phyloP scores from a whole-genome alignment of 495 filamentous ascomycete genomes.

The Penicillium lividum region DNA sequence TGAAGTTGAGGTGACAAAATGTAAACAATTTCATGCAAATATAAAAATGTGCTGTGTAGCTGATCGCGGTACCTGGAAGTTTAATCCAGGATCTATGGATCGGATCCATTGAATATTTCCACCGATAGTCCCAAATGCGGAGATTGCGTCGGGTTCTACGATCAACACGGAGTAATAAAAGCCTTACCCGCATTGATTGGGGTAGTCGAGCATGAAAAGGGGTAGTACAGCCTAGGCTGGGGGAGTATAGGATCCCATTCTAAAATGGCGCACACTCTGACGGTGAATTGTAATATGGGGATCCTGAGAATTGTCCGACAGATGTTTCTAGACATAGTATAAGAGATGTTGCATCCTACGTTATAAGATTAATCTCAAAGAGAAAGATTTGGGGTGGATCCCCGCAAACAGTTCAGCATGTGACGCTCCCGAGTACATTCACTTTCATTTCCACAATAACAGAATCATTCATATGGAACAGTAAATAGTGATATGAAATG shows the following conservation, averaged over 20 bases:
- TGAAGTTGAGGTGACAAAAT: too few relatives aligned
- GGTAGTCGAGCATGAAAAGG: background rate
- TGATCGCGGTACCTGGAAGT: background rate
- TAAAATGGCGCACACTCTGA: background rate
- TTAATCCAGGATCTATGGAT: background rate
- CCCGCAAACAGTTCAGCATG: background rate
- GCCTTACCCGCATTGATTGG: background rate
- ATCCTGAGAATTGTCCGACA: background rate
- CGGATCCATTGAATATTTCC: background rate
- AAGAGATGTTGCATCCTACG: background rate
- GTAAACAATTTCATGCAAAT: too few relatives aligned
- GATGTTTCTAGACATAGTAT: background rate
- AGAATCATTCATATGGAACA: background rate
- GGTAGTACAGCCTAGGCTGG: constrained; percentile 3
- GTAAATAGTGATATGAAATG: background rate
- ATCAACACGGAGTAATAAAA: background rate
- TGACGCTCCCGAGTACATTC: background rate
- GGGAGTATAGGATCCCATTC: background rate
- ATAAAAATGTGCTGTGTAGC: too few relatives aligned
- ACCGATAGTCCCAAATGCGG: background rate
- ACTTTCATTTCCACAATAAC: background rate
- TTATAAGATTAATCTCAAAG: background rate
- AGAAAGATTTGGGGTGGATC: background rate
- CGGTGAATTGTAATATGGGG: background rate
- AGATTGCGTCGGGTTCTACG: background rate